Conservation (phyloP, 371 early-diverging fungal genomes). For the Mucor mucedo region DNA sequence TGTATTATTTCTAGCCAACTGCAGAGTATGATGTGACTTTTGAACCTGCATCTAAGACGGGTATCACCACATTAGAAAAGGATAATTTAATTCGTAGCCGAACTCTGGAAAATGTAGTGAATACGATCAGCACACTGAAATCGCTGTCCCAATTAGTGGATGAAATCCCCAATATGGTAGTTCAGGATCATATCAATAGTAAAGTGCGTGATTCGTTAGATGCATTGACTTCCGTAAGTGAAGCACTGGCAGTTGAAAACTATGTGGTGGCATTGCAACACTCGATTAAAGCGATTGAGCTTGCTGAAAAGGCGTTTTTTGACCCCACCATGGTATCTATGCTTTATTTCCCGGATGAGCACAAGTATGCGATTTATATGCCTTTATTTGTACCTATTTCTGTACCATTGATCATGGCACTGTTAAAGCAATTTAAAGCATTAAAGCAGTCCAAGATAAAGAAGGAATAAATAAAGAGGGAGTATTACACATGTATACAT, state of each 20-base stretch:
- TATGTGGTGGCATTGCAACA: conserved; percentile 53
- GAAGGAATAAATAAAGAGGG: not conserved
- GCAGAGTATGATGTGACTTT: conserved; percentile 16
- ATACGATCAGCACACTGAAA: conserved; percentile 74
- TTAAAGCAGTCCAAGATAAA: conserved; percentile 16
- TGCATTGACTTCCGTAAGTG: conserved; percentile 28
- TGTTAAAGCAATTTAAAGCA: conserved; percentile 57
- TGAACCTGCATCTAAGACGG: conserved; percentile 30
- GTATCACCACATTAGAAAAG: conserved; percentile 69
- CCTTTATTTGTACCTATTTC: conserved; percentile 94
- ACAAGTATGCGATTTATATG: conserved; percentile 95
- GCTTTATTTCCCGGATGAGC: conserved; percentile 97
- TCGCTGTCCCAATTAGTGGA: conserved; percentile 81
- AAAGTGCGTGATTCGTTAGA: conserved; percentile 47
- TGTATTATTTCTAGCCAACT: conserved; percentile 11
- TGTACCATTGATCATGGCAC: conserved; percentile 71
- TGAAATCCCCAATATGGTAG: conserved; percentile 90
- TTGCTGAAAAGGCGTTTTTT: conserved; percentile 92
- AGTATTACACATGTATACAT: not conserved
- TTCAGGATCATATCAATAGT: conserved; percentile 78
- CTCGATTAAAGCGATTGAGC: conserved; percentile 67
- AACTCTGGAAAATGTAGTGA: conserved; percentile 70
- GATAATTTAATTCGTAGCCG: conserved; percentile 73
- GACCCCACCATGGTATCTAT: conserved; percentile 96
- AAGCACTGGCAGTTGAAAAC: conserved; percentile 34